Evolutionary conservation across 495 filamentous ascomycete species (phyloP), one percentile per base, ranked within the genome.

Genomic region (Coniosporium apollinis): DNA sequence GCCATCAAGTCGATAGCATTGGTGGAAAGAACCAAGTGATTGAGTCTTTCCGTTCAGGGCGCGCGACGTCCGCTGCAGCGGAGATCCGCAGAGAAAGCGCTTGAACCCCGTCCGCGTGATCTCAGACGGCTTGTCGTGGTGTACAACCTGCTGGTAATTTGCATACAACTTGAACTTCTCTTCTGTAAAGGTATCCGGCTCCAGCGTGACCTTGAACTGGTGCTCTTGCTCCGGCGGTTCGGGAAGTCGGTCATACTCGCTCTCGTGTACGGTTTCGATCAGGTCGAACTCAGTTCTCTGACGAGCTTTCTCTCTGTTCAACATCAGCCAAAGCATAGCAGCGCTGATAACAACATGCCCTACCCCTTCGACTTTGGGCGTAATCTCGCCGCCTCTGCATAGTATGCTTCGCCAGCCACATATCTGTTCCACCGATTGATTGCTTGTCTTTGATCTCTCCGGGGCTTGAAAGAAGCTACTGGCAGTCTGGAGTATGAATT

Each of bases 1-100:
- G 13, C 85, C 89, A 55, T 94, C 85, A 17, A 97, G 61, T 19
- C 89, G 71, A 56, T 97, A 94, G 59, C 82, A 89, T 54, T 94
- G 86, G 51, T 97, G 89, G 57, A 74, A 94, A n/a, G 81, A 87
- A 5, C 89, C 89, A 2, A 91, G 58, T 45, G 65, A 65, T 34
- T 74, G 71, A 35, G 68, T 64, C 33, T 42, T 50, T 13, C 65
- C 67, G 22, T 66, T 57, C 17, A 62, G 44, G 4, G 51, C 42
- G 7, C 55, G 34, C 2, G 59, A 67, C 13, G 52, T 64, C 19
- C 69, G 66, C 21, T 57, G 61, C 19, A 97, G 51, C 0, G 89
- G 83, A 1, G 86, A 85, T 38, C 51, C 42, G 59, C 89, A 97
- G 30, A 97, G 68, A 45, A 97, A 97, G 19, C 72, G 69, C 44